Conservation (phyloP, 1,284 basidiomycete genomes). For the Calocybe gambosa region DNA sequence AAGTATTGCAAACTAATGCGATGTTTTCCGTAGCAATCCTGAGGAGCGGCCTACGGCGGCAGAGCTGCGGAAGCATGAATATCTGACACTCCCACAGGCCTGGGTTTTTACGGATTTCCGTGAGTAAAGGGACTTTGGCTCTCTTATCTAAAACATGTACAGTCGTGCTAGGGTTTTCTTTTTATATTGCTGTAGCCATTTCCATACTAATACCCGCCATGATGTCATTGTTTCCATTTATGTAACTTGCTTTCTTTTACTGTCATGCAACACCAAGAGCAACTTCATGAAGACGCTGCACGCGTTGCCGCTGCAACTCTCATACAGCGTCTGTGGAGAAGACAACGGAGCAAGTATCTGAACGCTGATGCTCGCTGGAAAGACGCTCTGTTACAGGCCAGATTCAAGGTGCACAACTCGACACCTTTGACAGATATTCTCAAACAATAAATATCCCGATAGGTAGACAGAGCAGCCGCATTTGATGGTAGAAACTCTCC, state of each 20-base stretch:
- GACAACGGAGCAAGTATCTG: slow-evolving; percentile 23
- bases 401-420: slow-evolving; percentile 28
- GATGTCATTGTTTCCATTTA: slow-evolving; percentile 19
- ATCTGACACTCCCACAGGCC: slow-evolving; percentile 67
- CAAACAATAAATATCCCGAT: background rate
- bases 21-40: slow-evolving; percentile 61
- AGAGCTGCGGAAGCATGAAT: slow-evolving; percentile 80
- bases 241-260: slow-evolving; percentile 2
- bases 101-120: slow-evolving; percentile 72
- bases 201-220: slow-evolving; percentile 20
- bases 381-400: slow-evolving; percentile 34
- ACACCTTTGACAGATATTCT: background rate
- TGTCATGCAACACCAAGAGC: background rate
- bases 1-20: slow-evolving; percentile 11
- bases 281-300: slow-evolving; percentile 16
- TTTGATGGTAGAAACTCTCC: slow-evolving; percentile 38
- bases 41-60: slow-evolving; percentile 80
- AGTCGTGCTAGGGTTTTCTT: slow-evolving; percentile 18
- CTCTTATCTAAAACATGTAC: slow-evolving; percentile 18
- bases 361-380: slow-evolving; percentile 37
- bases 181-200: background rate
- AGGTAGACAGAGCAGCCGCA: slow-evolving; percentile 37
- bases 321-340: slow-evolving; percentile 29
- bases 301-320: slow-evolving; percentile 23
- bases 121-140: slow-evolving; percentile 26